Percentiles rank a stretch among this genome's conserved stretches.
These are phyloP conservation scores for Thelonectria olida DNA, from an alignment of 2,329 filamentous ascomycete genomes.

Conservation along the genomic window DNA sequence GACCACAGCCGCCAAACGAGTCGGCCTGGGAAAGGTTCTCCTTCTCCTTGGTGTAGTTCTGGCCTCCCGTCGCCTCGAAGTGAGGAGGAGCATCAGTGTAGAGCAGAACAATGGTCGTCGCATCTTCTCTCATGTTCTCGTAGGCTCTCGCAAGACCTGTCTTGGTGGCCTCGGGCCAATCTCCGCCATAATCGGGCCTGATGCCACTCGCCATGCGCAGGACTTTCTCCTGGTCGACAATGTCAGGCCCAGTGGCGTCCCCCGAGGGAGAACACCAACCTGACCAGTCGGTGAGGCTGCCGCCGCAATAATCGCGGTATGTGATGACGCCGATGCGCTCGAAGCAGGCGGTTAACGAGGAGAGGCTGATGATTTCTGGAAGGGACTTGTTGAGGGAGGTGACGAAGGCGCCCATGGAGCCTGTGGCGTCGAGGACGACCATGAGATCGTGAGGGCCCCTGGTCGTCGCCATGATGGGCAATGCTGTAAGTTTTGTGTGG, in stretches of 20 bases:
- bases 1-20: slow-evolving; percentile 45
- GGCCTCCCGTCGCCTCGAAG: slow-evolving; percentile 41
- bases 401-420: slow-evolving; percentile 56
- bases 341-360: slow-evolving; percentile 58
- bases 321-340: slow-evolving; percentile 59
- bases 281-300: slow-evolving; percentile 55
- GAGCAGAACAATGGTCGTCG: slow-evolving; percentile 58
- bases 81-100: slow-evolving; percentile 61
- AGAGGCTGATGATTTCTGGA: slow-evolving; percentile 60
- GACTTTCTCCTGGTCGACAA: slow-evolving; percentile 45
- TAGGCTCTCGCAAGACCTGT: slow-evolving; percentile 58
- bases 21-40: slow-evolving; percentile 19
- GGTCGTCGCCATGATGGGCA: slow-evolving; percentile 27
- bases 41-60: slow-evolving; percentile 44
- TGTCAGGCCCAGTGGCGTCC: slow-evolving; percentile 16
- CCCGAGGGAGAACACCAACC: slow-evolving; percentile 52
- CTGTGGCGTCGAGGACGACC: slow-evolving; percentile 57
- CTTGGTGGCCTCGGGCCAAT: slow-evolving; percentile 59
- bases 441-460: slow-evolving; percentile 52
- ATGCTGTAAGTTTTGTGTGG: not conserved
- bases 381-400: slow-evolving; percentile 54
- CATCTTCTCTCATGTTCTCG: slow-evolving; percentile 55
- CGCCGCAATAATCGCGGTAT: slow-evolving; percentile 58
- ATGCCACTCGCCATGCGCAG: slow-evolving; percentile 49
- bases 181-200: slow-evolving; percentile 45